These are phyloP conservation scores for Acorus calamus DNA, from an alignment of 106 monocot genomes.

Conservation along the genomic window DNA sequence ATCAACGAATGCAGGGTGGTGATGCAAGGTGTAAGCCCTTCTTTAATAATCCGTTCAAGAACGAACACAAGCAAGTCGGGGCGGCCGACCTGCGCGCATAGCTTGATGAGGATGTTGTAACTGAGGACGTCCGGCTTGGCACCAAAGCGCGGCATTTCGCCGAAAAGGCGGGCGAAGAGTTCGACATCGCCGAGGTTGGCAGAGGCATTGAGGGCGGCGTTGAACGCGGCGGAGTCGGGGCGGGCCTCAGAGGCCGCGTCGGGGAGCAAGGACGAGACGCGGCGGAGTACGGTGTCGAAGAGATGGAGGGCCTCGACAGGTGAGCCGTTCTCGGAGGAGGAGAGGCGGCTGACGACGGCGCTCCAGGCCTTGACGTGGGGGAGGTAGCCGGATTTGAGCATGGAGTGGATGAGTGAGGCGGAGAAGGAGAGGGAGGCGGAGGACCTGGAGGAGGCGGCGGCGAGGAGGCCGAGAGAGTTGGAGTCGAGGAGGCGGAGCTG, in stretches of 20 bases:
- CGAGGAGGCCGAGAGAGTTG: conserved; percentile 78
- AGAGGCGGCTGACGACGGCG: conserved; percentile 54
- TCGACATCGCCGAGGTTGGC: conserved; percentile 63
- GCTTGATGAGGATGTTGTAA: conserved; percentile 75
- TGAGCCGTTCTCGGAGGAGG: conserved; percentile 32
- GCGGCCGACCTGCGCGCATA: conserved; percentile 63
- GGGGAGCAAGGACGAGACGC: conserved; percentile 16
- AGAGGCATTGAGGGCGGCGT: conserved; percentile 73
- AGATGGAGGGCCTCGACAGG: conserved; percentile 53
- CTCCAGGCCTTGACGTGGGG: conserved; percentile 88
- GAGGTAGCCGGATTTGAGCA: conserved; percentile 45
- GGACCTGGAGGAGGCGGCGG: conserved; percentile 27
- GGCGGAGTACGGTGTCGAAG: conserved; percentile 41
- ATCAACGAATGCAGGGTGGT: conserved; percentile 80
- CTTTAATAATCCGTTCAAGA: conserved; percentile 35
- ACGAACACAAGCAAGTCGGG: conserved; percentile 51
- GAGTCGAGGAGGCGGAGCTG: conserved; percentile 70
- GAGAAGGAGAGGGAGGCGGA: conserved; percentile 21
- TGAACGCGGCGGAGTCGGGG: conserved; percentile 79
- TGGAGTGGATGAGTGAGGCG: conserved; percentile 28
- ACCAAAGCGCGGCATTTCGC: conserved; percentile 52
- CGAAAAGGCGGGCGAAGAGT: conserved; percentile 49
- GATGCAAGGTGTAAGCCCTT: conserved; percentile 41
- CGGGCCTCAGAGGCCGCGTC: conserved; percentile 21
- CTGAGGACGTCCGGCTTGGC: conserved; percentile 56